These are phyloP conservation scores for Angophora floribunda DNA, from an alignment of 345 rosid genomes.

Conservation along the genomic window DNA sequence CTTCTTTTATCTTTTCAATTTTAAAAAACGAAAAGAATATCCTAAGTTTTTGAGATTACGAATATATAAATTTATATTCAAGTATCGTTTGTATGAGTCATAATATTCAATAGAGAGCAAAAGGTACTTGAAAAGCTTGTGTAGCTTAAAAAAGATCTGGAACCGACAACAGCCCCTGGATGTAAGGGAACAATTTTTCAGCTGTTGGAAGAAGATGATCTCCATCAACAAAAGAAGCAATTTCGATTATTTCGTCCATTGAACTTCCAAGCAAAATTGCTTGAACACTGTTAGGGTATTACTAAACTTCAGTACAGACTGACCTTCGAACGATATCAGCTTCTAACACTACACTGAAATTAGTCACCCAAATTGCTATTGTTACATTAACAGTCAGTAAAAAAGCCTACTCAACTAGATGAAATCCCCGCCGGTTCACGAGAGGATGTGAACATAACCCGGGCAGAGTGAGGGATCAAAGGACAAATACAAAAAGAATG, in stretches of 20 bases:
- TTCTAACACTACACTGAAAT: not conserved
- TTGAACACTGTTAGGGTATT: not conserved
- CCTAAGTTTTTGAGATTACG: not conserved
- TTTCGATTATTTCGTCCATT: not conserved
- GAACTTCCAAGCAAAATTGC: not conserved
- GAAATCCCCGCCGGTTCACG: not conserved
- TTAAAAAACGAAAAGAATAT: not conserved
- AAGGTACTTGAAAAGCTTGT: not conserved
- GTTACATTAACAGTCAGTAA: not conserved
- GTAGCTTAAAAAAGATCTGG: not conserved
- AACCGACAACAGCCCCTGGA: not conserved
- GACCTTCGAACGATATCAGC: not conserved
- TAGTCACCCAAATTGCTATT: not conserved
- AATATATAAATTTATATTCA: not conserved
- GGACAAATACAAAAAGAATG: not conserved
- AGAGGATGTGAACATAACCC: not conserved
- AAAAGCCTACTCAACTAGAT: not conserved
- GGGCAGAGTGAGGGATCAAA: not conserved
- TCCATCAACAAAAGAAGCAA: not conserved
- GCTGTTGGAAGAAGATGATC: not conserved
- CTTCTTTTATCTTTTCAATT: not conserved
- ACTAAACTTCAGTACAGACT: not conserved
- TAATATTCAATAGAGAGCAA: not conserved
- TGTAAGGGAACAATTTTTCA: not conserved
- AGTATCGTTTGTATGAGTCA: not conserved